Conservation (phyloP, 768 basidiomycete species). For the Tephrocybe sp. region DNA sequence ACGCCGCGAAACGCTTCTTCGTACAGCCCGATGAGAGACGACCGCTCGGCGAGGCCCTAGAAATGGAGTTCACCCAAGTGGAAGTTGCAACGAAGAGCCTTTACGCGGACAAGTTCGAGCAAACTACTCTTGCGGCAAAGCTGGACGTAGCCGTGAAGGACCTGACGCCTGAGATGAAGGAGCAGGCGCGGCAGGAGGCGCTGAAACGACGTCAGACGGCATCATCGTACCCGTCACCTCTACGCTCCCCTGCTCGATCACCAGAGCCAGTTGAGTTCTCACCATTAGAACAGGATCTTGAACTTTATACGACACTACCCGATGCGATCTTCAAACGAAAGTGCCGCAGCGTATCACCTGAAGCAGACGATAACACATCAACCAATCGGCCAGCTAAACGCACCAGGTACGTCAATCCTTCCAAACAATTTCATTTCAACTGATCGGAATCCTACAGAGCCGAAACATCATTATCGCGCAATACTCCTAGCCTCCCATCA, state of each 20-base stretch:
- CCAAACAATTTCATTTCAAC: not conserved
- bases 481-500: conserved; percentile 7
- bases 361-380: not conserved
- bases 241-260: conserved; percentile 14
- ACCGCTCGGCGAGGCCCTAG: conserved; percentile 19
- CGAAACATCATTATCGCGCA: not conserved
- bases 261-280: conserved; percentile 8
- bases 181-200: conserved; percentile 9
- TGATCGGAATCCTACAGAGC: not conserved
- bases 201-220: not conserved
- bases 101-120: conserved; percentile 19
- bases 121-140: too few species aligned
- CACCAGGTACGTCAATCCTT: conserved; percentile 11
- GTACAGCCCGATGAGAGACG: conserved; percentile 14
- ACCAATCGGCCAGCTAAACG: conserved; percentile 13
- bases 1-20: conserved; percentile 34
- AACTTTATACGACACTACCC: not conserved
- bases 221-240: conserved; percentile 20
- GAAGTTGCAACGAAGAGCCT: conserved; percentile 13
- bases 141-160: too few species aligned
- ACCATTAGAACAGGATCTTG: conserved; percentile 5
- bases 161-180: conserved; percentile 21
- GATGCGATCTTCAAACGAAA: conserved; percentile 7
- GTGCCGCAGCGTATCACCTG: conserved; percentile 10
- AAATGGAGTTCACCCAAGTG: conserved; percentile 21